These are phyloP conservation scores for Fusarium pseudoanthophilum DNA, from an alignment of 2,329 filamentous ascomycete species.

Conservation along the genomic window DNA sequence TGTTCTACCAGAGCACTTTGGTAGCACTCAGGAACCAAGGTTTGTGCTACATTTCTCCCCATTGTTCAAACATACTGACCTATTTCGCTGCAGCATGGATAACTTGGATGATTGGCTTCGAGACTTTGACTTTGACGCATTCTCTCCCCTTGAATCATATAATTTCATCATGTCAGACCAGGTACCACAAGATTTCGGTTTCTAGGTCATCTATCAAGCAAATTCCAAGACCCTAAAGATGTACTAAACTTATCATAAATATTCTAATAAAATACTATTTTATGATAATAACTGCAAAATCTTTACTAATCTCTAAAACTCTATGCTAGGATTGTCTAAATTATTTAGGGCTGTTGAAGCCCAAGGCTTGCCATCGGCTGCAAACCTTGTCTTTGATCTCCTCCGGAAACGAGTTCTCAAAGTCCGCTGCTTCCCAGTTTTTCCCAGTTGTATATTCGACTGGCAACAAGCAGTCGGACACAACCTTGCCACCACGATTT, in stretches of 20 bases:
- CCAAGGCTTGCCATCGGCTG: background rate
- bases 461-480: slow-evolving; percentile 56
- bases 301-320: background rate
- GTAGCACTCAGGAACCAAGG: slow-evolving; percentile 1
- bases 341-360: background rate
- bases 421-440: slow-evolving; percentile 45
- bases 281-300: rapidly evolving
- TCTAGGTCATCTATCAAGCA: background rate
- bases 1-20: background rate
- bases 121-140: slow-evolving; percentile 23
- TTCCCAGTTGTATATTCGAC: slow-evolving; percentile 53
- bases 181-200: background rate
- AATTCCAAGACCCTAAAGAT: background rate
- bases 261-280: background rate
- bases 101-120: slow-evolving; percentile 30
- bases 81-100: background rate
- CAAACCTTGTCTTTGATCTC: slow-evolving; percentile 7
- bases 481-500: slow-evolving; percentile 55
- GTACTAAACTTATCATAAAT: background rate
- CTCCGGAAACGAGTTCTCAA: slow-evolving; percentile 50
- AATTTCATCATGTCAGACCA: slow-evolving; percentile 35
- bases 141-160: slow-evolving; percentile 28
- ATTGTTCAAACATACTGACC: background rate
- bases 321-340: rapidly evolving
- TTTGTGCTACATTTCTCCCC: background rate